Conservation (phyloP, 352 stramenopile species). For the Phytophthora kernoviae region DNA sequence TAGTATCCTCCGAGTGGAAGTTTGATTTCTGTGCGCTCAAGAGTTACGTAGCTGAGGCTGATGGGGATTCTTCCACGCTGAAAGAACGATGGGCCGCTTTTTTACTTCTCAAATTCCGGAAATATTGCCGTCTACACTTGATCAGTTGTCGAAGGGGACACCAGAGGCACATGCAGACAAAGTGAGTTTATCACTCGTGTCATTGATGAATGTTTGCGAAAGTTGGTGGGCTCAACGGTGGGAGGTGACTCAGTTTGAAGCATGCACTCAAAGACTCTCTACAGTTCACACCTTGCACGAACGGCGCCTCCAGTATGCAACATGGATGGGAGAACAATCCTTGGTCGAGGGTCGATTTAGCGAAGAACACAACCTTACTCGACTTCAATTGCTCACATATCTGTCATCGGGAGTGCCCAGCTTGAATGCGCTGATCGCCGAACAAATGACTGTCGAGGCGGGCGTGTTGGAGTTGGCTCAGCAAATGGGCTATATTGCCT, state of each 20-base stretch:
- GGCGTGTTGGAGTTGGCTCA: slow-evolving; percentile 52
- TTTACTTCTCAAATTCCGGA: slow-evolving; percentile 33
- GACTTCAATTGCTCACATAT: slow-evolving; percentile 42
- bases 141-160: slow-evolving; percentile 10
- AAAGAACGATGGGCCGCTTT: slow-evolving; percentile 35
- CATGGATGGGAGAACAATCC: slow-evolving; percentile 33
- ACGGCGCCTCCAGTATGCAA: slow-evolving; percentile 43
- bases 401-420: slow-evolving; percentile 45
- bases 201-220: slow-evolving; percentile 29
- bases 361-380: slow-evolving; percentile 17
- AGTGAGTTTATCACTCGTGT: slow-evolving; percentile 17
- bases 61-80: slow-evolving; percentile 6
- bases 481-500: slow-evolving; percentile 56
- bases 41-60: not conserved
- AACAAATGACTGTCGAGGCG: slow-evolving; percentile 39
- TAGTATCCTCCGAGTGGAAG: slow-evolving; percentile 54
- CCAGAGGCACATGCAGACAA: slow-evolving; percentile 4
- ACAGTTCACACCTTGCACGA: slow-evolving; percentile 27
- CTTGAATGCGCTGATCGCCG: slow-evolving; percentile 40
- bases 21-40: slow-evolving; percentile 31
- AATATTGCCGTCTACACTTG: slow-evolving; percentile 37
- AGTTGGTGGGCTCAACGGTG: slow-evolving; percentile 22
- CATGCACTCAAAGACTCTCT: slow-evolving; percentile 13
- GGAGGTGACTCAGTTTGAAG: slow-evolving; percentile 15
- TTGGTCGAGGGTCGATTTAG: not conserved